Percentiles rank a stretch among this genome's conserved stretches.
phyloP scores from a whole-genome alignment of 2,329 filamentous ascomycete species.

The Raffaelea albimanens region DNA sequence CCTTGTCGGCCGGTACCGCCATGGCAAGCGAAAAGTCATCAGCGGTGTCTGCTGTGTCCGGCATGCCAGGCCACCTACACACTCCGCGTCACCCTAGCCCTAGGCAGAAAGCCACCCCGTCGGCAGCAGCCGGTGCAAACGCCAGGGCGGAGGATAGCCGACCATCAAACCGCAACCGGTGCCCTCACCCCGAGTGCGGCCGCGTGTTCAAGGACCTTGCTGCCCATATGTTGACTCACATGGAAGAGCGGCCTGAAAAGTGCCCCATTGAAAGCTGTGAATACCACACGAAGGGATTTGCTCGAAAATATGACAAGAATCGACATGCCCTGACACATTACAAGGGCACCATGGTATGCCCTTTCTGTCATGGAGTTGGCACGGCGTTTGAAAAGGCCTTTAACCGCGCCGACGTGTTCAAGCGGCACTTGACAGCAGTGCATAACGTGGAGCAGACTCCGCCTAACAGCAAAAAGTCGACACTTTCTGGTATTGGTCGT shows the following conservation, averaged over 20 bases:
- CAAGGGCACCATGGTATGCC: constrained; percentile 96
- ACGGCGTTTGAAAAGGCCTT: constrained; percentile 89
- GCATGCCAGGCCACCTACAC: constrained; percentile 2
- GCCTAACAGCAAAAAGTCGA: constrained; percentile 75
- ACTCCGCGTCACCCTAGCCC: constrained; percentile 9
- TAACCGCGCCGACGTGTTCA: constrained; percentile 94
- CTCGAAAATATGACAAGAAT: constrained; percentile 97
- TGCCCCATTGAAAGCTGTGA: constrained; percentile 91
- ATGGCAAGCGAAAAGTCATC: neutral
- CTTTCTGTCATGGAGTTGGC: constrained; percentile 84
- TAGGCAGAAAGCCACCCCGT: constrained; percentile 1
- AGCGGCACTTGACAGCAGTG: constrained; percentile 84
- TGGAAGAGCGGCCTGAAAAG: constrained; percentile 87
- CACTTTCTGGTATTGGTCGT: constrained; percentile 18
- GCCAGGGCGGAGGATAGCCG: constrained; percentile 21
- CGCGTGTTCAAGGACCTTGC: constrained; percentile 56
- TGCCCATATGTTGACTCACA: constrained; percentile 94
- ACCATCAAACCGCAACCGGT: constrained; percentile 35
- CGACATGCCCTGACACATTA: constrained; percentile 93
- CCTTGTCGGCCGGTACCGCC: neutral
- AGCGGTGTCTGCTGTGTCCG: constrained; percentile 1
- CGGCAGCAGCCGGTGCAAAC: constrained; percentile 10
- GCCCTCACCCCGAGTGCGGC: constrained; percentile 48
- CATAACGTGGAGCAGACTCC: constrained; percentile 92
- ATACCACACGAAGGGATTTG: constrained; percentile 90